These are phyloP conservation scores for Penicillium simplicissimum DNA, from an alignment of 495 filamentous ascomycete genomes.

Conservation along the genomic window DNA sequence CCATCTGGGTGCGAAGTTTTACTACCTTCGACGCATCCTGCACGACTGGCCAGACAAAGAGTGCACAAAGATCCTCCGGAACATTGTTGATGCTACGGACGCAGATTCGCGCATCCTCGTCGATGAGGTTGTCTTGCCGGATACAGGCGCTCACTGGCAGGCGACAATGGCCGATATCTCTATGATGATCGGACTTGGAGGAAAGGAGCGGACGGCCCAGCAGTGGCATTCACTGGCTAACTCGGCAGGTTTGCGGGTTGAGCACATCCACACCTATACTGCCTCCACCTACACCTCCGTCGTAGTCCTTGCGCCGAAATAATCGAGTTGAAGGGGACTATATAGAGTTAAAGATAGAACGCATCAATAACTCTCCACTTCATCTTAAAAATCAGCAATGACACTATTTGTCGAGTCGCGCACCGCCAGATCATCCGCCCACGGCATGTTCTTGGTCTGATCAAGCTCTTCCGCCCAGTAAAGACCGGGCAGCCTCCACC, in stretches of 20 bases:
- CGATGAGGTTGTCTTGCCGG: slow-evolving; percentile 41
- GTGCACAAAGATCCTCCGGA: slow-evolving; percentile 34
- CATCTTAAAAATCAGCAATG: neutral
- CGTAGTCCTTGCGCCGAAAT: slow-evolving; percentile 27
- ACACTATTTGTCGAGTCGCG: slow-evolving; percentile 14
- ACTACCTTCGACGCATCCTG: slow-evolving; percentile 44
- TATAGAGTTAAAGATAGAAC: neutral
- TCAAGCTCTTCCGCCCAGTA: slow-evolving; percentile 16
- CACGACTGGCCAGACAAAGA: slow-evolving; percentile 42
- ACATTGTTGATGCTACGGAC: slow-evolving; percentile 34
- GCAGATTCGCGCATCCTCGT: slow-evolving; percentile 41
- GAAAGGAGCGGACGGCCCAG: slow-evolving; percentile 34
- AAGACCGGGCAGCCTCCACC: slow-evolving; percentile 33
- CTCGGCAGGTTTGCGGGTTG: slow-evolving; percentile 42
- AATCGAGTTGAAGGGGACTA: neutral
- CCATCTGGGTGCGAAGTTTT: slow-evolving; percentile 37
- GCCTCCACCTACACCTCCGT: slow-evolving; percentile 24
- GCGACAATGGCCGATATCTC: slow-evolving; percentile 35
- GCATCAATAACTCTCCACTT: neutral
- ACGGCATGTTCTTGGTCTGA: slow-evolving; percentile 13
- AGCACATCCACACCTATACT: slow-evolving; percentile 42
- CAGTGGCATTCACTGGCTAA: slow-evolving; percentile 45
- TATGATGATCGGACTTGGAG: slow-evolving; percentile 39
- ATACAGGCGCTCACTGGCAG: slow-evolving; percentile 33
- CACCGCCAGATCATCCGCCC: slow-evolving; percentile 27